Percentiles rank a stretch among this genome's conserved stretches.
Evolutionary conservation across 1,284 basidiomycete genomes (phyloP).

Genomic region (Ganoderma sinense): DNA sequence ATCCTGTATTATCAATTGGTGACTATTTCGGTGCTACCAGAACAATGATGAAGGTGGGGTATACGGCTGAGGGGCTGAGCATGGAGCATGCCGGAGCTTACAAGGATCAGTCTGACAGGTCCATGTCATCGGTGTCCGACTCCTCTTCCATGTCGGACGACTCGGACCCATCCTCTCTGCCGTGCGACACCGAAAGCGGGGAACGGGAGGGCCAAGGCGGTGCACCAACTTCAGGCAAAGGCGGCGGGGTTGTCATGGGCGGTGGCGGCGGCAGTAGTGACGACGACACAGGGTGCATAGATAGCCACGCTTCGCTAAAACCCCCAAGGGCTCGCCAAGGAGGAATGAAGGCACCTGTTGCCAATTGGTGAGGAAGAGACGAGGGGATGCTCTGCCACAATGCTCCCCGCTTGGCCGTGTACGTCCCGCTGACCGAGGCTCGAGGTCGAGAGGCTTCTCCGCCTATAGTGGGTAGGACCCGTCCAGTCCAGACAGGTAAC

Average conservation of each 20-base stretch:
- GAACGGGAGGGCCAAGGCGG: neutral
- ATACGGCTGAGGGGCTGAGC: neutral
- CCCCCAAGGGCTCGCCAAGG: constrained; percentile 38
- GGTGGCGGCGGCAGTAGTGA: neutral
- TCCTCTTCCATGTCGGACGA: constrained; percentile 11
- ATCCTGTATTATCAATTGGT: too few relatives aligned
- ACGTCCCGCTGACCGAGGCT: constrained; percentile 41
- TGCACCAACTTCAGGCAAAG: constrained; percentile 8
- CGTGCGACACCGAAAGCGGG: constrained; percentile 6
- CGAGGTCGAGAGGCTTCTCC: constrained; percentile 17
- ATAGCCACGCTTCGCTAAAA: constrained; percentile 26
- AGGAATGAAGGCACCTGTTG: constrained; percentile 31
- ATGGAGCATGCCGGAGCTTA: neutral
- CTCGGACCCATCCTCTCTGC: neutral
- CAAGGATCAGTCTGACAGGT: constrained; percentile 38
- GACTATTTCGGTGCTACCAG: too few relatives aligned
- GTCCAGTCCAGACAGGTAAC: constrained; percentile 61
- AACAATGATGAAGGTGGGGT: too few relatives aligned
- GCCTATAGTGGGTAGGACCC: constrained; percentile 40
- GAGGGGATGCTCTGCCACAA: constrained; percentile 48
- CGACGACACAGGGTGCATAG: neutral
- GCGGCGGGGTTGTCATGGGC: constrained; percentile 5
- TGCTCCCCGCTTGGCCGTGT: constrained; percentile 45
- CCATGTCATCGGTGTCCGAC: constrained; percentile 40
- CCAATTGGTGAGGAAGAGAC: constrained; percentile 29